Base-by-base conservation (phyloP, 352 stramenopile genomes). In the Phytophthora podocarpi region DNA sequence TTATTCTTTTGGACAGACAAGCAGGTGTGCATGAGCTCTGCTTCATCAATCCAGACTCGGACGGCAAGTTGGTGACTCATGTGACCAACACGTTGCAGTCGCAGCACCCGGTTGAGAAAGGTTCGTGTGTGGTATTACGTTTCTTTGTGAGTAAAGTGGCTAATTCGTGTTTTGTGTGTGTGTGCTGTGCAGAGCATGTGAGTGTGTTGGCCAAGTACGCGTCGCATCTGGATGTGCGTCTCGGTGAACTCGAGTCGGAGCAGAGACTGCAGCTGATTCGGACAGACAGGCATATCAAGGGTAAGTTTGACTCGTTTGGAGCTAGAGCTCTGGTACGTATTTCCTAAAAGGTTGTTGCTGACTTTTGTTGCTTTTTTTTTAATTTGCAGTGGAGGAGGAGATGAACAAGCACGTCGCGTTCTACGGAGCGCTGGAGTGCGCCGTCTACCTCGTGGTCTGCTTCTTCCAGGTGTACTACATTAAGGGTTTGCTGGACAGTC, bases 391-490 rank as follows among this genome's bases (percentile, higher is more conserved):
- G 49, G 82, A 93, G 60, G 77, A 91, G 41, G 79, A 78, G 37
- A 91, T 84, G 58, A 91, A 83, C 75, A 84, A 89, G 63, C 85
- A 78, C 47, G 81, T 91, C 8, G 59, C 80, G 24, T 91, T 91
- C 59, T 89, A 91, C 52, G 82, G 85, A 27, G 71, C 66, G 21
- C 61, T 93, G 39, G 85, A 91, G 60, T 90, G 82, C 67, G 49
- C 76, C 20, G 76, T 93, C 13, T 93, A 93, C 64, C 57, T 93
- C 10, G 35, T 80, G 1, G 73, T 89, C 0, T 90, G 83, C 62
- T 74, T 90, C 36, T 76, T 78, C 26, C 85, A 93, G 43, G 78
- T 93, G 31, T 80, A 73, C 23, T 93, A 93, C 72, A 93, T 93
- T 67, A 90, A 91, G 60, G 64, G 68, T 11, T 72, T 93, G 55